Percentiles rank a stretch among this genome's conserved stretches.
These are phyloP conservation scores for Chaetoceros tenuissimus DNA, from an alignment of 108 stramenopile species.

Conservation along the genomic window DNA sequence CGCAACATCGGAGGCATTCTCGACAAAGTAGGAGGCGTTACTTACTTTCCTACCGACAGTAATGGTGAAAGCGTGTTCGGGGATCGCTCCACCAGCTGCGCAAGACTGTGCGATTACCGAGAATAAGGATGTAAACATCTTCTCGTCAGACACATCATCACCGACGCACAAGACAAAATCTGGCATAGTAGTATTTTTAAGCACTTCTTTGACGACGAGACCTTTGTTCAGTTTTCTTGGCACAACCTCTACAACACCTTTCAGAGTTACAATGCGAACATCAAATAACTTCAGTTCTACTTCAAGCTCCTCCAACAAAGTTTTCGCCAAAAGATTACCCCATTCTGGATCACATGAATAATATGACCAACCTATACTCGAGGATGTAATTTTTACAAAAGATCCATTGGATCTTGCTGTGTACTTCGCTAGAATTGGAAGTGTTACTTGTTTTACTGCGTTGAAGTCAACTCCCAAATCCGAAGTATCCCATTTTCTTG, in stretches of 20 bases:
- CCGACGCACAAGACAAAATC: slow-evolving; percentile 93
- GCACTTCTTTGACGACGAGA: slow-evolving; percentile 74
- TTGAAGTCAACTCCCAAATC: slow-evolving; percentile 92
- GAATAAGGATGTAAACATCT: slow-evolving; percentile 91
- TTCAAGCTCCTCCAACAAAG: slow-evolving; percentile 86
- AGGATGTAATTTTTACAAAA: slow-evolving; percentile 81
- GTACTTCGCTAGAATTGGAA: slow-evolving; percentile 90
- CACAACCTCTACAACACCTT: slow-evolving; percentile 87
- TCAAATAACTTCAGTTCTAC: slow-evolving; percentile 82
- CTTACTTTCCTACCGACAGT: slow-evolving; percentile 83
- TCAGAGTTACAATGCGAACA: slow-evolving; percentile 85
- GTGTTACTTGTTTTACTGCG: slow-evolving; percentile 74
- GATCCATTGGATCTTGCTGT: slow-evolving; percentile 92
- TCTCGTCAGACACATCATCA: slow-evolving; percentile 93
- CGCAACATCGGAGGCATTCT: slow-evolving; percentile 71
- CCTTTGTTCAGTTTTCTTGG: slow-evolving; percentile 82
- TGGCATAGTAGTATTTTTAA: slow-evolving; percentile 42
- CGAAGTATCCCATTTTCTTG: slow-evolving; percentile 59
- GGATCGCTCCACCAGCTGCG: background rate
- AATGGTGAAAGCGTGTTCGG: slow-evolving; percentile 46
- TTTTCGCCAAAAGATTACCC: slow-evolving; percentile 90
- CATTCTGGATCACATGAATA: slow-evolving; percentile 99
- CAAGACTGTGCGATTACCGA: slow-evolving; percentile 43
- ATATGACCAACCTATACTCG: slow-evolving; percentile 95
- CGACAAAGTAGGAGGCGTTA: slow-evolving; percentile 76